Conservation (phyloP, 495 filamentous ascomycete genomes). For the Baudoinia panamericana region DNA sequence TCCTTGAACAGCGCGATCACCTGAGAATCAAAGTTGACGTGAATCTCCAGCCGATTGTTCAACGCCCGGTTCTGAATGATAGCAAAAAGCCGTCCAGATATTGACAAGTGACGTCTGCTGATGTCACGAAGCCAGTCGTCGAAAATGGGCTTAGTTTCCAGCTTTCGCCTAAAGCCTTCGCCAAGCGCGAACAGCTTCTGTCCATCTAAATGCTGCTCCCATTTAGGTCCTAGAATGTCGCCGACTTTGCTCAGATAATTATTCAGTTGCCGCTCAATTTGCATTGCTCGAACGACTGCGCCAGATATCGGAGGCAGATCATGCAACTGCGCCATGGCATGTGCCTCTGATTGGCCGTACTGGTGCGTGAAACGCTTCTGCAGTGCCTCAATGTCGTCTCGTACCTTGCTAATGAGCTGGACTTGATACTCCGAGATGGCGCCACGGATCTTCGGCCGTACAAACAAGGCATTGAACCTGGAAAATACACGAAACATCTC, state of each 20-base stretch:
- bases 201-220: slow-evolving; percentile 86
- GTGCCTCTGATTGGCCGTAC: slow-evolving; percentile 93
- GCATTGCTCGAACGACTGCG: slow-evolving; percentile 90
- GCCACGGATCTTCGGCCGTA: slow-evolving; percentile 91
- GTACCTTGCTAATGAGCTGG: slow-evolving; percentile 92
- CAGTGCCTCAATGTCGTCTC: slow-evolving; percentile 78
- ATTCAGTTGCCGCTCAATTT: slow-evolving; percentile 90
- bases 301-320: slow-evolving; percentile 92
- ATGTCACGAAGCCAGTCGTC: slow-evolving; percentile 92
- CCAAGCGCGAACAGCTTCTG: slow-evolving; percentile 85
- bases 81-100: slow-evolving; percentile 80
- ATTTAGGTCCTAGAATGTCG: slow-evolving; percentile 83
- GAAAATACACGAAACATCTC: slow-evolving; percentile 99
- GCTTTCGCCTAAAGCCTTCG: slow-evolving; percentile 83
- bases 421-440: slow-evolving; percentile 96
- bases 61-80: slow-evolving; percentile 75
- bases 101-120: slow-evolving; percentile 69
- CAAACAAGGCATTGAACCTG: slow-evolving; percentile 97
- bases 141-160: slow-evolving; percentile 85
- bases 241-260: slow-evolving; percentile 97
- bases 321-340: slow-evolving; percentile 91
- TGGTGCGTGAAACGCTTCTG: slow-evolving; percentile 98
- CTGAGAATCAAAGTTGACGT: slow-evolving; percentile 92
- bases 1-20: slow-evolving; percentile 97
- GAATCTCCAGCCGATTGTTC: slow-evolving; percentile 72